Percentiles rank a stretch among this genome's conserved stretches.
Conservation (phyloP, 306 rosid species). For the Gleditsia sinensis region DNA sequence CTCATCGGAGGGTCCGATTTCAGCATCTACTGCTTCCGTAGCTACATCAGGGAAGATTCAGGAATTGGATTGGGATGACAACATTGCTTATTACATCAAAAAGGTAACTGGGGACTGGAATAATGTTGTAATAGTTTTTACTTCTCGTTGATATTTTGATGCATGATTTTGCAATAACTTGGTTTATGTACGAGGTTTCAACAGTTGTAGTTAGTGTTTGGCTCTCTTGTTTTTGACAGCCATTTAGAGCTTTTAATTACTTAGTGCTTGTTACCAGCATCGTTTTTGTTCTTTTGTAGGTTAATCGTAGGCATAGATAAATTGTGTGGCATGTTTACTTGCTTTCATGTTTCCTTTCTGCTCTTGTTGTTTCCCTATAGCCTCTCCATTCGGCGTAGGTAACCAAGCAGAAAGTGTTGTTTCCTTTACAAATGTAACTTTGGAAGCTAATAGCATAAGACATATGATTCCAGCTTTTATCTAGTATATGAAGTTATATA, state of each 20-base stretch:
- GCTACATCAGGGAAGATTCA: conserved; percentile 36
- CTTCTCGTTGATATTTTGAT: not conserved
- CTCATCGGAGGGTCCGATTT: conserved; percentile 30
- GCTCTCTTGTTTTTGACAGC: no score
- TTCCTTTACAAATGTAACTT: conserved; percentile 3
- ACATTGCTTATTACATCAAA: conserved; percentile 74
- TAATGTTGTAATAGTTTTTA: not conserved
- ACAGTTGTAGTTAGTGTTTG: conserved; percentile 11
- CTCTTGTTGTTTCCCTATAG: conserved; percentile 30
- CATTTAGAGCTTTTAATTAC: no score
- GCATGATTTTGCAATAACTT: not conserved
- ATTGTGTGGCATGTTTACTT: no score
- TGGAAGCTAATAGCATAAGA: not conserved
- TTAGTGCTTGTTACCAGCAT: no score
- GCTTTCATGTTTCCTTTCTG: conserved; percentile 28
- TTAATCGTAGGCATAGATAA: no score
- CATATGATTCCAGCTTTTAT: conserved; percentile 18
- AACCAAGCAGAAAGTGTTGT: not conserved
- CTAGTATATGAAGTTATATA: conserved; percentile 20
- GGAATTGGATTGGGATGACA: conserved; percentile 60
- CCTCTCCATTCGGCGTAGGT: conserved; percentile 32
- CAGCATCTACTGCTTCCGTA: conserved; percentile 35
- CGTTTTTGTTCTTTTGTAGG: no score
- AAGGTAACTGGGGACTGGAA: conserved; percentile 57
- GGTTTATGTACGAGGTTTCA: not conserved